phyloP scores from a whole-genome alignment of 371 early-diverging fungal species.

The Capillidium rhysosporum region DNA sequence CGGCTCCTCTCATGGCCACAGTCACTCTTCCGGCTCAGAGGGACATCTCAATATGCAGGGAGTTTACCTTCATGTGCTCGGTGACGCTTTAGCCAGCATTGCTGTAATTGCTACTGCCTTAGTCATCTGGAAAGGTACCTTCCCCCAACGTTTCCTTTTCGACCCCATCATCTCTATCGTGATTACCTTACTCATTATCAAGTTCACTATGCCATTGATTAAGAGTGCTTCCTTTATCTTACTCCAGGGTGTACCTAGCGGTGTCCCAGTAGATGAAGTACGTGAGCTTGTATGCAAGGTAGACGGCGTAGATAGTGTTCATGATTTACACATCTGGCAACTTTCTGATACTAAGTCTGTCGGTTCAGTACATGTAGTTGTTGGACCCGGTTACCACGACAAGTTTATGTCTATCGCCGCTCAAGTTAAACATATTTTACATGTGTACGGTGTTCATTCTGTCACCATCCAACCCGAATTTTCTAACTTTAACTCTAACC shows the following conservation, averaged over 20 bases:
- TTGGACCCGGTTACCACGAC: conserved; percentile 21
- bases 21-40: conserved; percentile 15
- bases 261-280: conserved; percentile 42
- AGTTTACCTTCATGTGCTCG: conserved; percentile 84
- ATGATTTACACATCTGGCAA: conserved; percentile 92
- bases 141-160: conserved; percentile 46
- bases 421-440: conserved; percentile 46
- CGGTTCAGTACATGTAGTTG: conserved; percentile 60
- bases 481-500: not conserved
- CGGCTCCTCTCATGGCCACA: conserved; percentile 16
- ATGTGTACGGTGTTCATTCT: conserved; percentile 62
- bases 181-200: conserved; percentile 24
- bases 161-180: conserved; percentile 41
- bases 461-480: conserved; percentile 85
- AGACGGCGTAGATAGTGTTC: conserved; percentile 46
- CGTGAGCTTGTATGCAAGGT: conserved; percentile 25
- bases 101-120: conserved; percentile 75
- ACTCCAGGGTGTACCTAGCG: conserved; percentile 62
- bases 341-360: conserved; percentile 65
- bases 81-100: conserved; percentile 83
- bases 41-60: conserved; percentile 75
- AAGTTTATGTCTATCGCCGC: conserved; percentile 40
- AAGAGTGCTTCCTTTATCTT: conserved; percentile 59
- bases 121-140: conserved; percentile 51
- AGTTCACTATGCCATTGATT: conserved; percentile 39